These are phyloP conservation scores for Trapa bicornis DNA, from an alignment of 345 rosid species.

Conservation along the genomic window DNA sequence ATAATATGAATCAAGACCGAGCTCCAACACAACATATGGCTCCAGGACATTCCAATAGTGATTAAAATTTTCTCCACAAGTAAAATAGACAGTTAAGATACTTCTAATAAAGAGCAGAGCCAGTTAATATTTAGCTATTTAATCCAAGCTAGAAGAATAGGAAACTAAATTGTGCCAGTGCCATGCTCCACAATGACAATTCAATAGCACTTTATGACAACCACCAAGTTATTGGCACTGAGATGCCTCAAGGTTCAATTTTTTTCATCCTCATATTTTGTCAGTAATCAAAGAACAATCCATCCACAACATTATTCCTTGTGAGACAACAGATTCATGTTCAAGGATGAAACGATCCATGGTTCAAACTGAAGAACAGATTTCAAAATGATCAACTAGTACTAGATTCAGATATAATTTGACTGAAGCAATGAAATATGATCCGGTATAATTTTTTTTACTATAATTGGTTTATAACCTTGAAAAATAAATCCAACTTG, in stretches of 20 bases:
- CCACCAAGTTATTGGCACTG: background rate
- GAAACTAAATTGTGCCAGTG: no score
- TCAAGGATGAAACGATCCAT: background rate
- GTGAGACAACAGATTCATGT: background rate
- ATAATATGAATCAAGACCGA: background rate
- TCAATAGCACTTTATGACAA: no score
- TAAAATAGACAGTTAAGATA: background rate
- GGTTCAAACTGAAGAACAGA: background rate
- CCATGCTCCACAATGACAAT: no score
- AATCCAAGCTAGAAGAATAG: no score
- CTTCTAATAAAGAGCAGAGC: background rate
- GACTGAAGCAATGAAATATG: background rate
- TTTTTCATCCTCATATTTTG: background rate
- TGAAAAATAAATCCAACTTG: background rate
- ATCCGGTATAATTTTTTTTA: background rate
- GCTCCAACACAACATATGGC: background rate
- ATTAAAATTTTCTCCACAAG: background rate
- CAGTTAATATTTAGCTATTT: background rate
- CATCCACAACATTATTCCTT: background rate
- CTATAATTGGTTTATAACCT: background rate
- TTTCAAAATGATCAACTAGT: background rate
- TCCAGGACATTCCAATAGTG: background rate
- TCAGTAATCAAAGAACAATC: background rate
- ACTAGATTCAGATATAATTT: background rate
- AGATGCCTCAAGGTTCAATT: background rate